Percentiles rank a stretch among this genome's conserved stretches.
These are phyloP conservation scores for Protomyces pachydermus DNA, from an alignment of 1,139 yeast genomes.

Conservation along the genomic window DNA sequence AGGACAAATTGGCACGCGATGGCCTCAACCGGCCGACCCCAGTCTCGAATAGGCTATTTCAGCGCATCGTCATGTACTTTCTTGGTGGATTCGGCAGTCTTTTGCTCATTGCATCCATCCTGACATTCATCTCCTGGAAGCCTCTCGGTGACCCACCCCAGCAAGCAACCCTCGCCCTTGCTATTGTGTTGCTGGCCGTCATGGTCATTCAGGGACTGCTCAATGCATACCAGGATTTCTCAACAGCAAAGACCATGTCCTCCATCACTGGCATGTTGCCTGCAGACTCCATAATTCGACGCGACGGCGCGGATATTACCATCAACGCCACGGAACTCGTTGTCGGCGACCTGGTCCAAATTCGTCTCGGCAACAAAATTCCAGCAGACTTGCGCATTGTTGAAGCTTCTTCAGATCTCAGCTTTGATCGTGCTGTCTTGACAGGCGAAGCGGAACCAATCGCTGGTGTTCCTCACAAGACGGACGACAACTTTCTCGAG, in stretches of 20 bases:
- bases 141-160: slow-evolving; percentile 53
- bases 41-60: slow-evolving; percentile 8
- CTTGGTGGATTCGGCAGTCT: slow-evolving; percentile 51
- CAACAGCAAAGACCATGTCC: slow-evolving; percentile 49
- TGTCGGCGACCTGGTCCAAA: slow-evolving; percentile 72
- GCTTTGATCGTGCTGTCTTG: slow-evolving; percentile 51
- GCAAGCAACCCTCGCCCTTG: slow-evolving; percentile 47
- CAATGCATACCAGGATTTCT: slow-evolving; percentile 51
- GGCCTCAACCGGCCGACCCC: slow-evolving; percentile 40
- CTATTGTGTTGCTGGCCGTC: slow-evolving; percentile 46
- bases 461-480: slow-evolving; percentile 38
- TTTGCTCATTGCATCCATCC: slow-evolving; percentile 46
- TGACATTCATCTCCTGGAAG: slow-evolving; percentile 49
- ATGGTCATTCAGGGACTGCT: slow-evolving; percentile 49
- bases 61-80: slow-evolving; percentile 19
- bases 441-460: slow-evolving; percentile 51
- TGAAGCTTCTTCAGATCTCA: slow-evolving; percentile 76
- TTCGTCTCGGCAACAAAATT: slow-evolving; percentile 73
- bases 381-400: slow-evolving; percentile 93
- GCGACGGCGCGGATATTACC: slow-evolving; percentile 61
- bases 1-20: slow-evolving; percentile 34
- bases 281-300: slow-evolving; percentile 54
- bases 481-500: slow-evolving; percentile 45
- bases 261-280: slow-evolving; percentile 49
- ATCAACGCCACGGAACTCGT: slow-evolving; percentile 65